Evolutionary conservation across 2,329 filamentous ascomycete genomes (phyloP), one percentile per base, ranked within the genome.

Genomic region (Aspergillus persii): DNA sequence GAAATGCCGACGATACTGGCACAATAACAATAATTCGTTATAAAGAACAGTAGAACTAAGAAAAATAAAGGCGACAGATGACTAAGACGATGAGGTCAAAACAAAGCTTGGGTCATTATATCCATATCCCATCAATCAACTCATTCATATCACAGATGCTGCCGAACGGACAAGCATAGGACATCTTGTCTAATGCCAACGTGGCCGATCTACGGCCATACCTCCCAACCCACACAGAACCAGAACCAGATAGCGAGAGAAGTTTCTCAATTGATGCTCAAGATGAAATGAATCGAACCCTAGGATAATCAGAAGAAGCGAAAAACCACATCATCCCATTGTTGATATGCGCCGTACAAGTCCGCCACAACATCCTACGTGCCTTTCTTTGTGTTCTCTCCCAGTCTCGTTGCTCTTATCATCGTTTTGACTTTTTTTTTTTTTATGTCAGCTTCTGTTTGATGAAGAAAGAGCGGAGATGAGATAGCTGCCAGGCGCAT

Each of bases 381-480:
- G 4, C 52, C 27, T 36, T 54, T 18, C 27, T 46, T n/a, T 39
- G 46, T 44, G 8, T 8, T 47, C n/a, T 52, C 52, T 49, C n/a
- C 18, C 18, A 23, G 18, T 23, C 18, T 23, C 18, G 18, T 23
- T 23, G 18, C 18, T 23, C 18, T 23, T 23, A 23, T 23, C 18
- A 23, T 23, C 18, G 18, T 23, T 23, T 23, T 23, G 18, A 11
- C 39, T n/a, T 41, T 12, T 36, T 15, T 8, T 3, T 44, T 9
- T 12, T 69, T 78, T 86, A 99, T 61, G 95, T 98, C 76, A 99
- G 87, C 85, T 99, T 99, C 83, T 98, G 94, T 85, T 99, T 99
- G 83, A 99, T 99, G 82, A 99, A 99, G 85, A 99, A 99, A 50
- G 91, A 90, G 68, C 95, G 86, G 69, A 99, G 84, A 79, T 99